Conservation (phyloP, 257 asterid genomes). For the Przewalskia tangutica region DNA sequence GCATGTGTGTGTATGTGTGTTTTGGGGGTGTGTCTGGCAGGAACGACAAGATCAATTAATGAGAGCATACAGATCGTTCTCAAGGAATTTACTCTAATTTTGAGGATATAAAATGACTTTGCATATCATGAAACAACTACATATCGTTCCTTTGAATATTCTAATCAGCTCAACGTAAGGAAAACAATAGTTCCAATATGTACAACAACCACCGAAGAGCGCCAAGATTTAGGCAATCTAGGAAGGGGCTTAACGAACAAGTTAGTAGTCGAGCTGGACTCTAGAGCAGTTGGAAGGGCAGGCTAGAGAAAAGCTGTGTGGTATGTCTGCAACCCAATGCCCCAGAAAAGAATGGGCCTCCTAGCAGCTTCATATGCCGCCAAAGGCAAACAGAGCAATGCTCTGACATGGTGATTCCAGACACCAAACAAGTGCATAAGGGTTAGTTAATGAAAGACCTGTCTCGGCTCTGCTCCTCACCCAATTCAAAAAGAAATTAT, state of each 20-base stretch:
- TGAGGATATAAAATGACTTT: conserved; percentile 6
- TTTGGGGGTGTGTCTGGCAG: neutral
- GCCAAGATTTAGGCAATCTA: conserved; percentile 28
- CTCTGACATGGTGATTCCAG: conserved; percentile 7
- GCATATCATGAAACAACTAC: conserved; percentile 40
- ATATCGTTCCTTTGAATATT: conserved; percentile 35
- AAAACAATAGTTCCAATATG: conserved; percentile 30
- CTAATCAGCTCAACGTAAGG: conserved; percentile 24
- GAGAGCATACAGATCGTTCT: neutral
- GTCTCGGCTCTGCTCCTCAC: conserved; percentile 9
- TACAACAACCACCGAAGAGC: conserved; percentile 39
- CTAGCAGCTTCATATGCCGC: conserved; percentile 27
- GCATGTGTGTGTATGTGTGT: neutral
- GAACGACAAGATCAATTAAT: neutral
- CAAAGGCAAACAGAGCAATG: conserved; percentile 14
- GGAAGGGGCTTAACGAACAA: conserved; percentile 24
- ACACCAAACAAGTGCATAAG: conserved; percentile 2
- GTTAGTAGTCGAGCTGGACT: conserved; percentile 46
- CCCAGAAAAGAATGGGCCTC: conserved; percentile 38
- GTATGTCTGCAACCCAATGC: conserved; percentile 9
- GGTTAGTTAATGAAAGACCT: conserved; percentile 1
- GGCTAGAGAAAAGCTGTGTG: conserved; percentile 3
- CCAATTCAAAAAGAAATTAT: conserved; percentile 11
- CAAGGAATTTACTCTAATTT: neutral
- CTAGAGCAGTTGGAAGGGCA: conserved; percentile 15